Evolutionary conservation across 1,284 basidiomycete genomes (phyloP).

Genomic region (Rhodotorula sp.): DNA sequence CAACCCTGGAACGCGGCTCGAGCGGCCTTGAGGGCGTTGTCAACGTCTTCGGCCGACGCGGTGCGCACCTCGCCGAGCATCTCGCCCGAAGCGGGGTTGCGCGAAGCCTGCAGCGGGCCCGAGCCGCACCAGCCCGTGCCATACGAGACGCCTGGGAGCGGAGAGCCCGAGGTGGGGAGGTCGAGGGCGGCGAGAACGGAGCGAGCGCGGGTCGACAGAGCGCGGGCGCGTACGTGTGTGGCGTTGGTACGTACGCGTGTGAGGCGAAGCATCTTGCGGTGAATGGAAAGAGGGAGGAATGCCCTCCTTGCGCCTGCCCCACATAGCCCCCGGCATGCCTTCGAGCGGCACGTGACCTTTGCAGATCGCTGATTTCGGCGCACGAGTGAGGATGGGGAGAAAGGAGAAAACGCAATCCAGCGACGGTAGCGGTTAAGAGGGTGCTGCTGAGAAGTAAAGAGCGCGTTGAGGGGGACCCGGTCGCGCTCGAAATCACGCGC

Average conservation of each 20-base stretch:
- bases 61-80: conserved; percentile 49
- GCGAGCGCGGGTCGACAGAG: conserved; percentile 12
- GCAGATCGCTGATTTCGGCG: too few species aligned
- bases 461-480: too few species aligned
- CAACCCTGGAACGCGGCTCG: conserved; percentile 71
- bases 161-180: conserved; percentile 22
- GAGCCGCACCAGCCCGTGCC: conserved; percentile 32
- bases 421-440: too few species aligned
- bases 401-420: too few species aligned
- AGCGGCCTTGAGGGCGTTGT: conserved; percentile 63
- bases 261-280: not conserved
- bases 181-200: conserved; percentile 34
- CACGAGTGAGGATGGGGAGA: too few species aligned
- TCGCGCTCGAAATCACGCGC: too few species aligned
- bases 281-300: not conserved
- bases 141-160: conserved; percentile 20
- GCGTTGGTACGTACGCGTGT: too few species aligned
- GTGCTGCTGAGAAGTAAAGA: too few species aligned
- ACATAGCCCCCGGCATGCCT: not conserved
- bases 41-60: conserved; percentile 69
- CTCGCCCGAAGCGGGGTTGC: conserved; percentile 46
- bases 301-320: too few species aligned
- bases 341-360: not conserved
- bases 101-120: conserved; percentile 33
- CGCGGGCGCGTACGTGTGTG: not conserved